phyloP scores from a whole-genome alignment of 2,329 filamentous ascomycete genomes.

The Xylaria sp. region DNA sequence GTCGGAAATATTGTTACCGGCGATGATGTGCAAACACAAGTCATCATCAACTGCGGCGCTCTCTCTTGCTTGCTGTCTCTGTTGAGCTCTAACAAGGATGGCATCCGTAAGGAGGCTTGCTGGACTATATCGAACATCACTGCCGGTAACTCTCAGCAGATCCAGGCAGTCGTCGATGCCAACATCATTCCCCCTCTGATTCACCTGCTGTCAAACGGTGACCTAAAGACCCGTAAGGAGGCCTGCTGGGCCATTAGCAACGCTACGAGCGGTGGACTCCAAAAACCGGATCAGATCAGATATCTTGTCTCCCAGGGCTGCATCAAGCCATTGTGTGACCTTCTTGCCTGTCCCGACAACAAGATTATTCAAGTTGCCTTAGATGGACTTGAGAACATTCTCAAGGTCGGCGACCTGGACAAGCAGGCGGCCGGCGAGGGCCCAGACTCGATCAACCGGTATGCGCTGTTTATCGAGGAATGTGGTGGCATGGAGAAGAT shows the following conservation, averaged over 20 bases:
- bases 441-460: constrained; percentile 86
- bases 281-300: constrained; percentile 98
- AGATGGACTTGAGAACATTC: constrained; percentile 97
- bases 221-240: constrained; percentile 99
- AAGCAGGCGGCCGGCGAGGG: constrained; percentile 83
- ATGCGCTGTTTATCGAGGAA: constrained; percentile 97
- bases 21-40: constrained; percentile 97
- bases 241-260: constrained; percentile 99
- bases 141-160: constrained; percentile 95
- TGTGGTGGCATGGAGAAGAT: constrained; percentile 99
- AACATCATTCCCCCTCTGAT: constrained; percentile 97
- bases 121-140: constrained; percentile 99
- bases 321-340: constrained; percentile 95
- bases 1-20: constrained; percentile 99
- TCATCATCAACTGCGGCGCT: constrained; percentile 98
- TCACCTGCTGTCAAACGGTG: constrained; percentile 92
- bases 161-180: constrained; percentile 93
- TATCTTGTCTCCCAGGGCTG: constrained; percentile 92
- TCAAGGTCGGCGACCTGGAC: constrained; percentile 99
- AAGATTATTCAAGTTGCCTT: constrained; percentile 99
- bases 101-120: constrained; percentile 98
- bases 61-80: constrained; percentile 91
- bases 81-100: constrained; percentile 95
- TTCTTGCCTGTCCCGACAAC: constrained; percentile 95
- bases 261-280: constrained; percentile 92